These are phyloP conservation scores for Plasmodium adleri DNA, from an alignment of 169 alveolate species.

Conservation along the genomic window DNA sequence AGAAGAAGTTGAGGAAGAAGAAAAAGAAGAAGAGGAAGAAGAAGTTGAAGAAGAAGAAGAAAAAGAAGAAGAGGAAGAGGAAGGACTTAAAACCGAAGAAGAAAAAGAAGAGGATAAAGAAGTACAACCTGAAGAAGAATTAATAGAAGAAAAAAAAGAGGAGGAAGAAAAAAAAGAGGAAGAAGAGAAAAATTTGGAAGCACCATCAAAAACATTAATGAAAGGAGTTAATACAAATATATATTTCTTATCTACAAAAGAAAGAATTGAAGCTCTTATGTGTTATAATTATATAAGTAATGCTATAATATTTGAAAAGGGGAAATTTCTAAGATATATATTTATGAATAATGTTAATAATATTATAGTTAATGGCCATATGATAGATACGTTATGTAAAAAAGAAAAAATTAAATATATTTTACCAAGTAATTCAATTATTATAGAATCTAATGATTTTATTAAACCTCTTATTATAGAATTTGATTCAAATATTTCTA, in stretches of 20 bases:
- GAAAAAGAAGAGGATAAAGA: neutral
- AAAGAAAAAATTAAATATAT: constrained; percentile 43
- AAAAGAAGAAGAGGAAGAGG: neutral
- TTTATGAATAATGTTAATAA: constrained; percentile 42
- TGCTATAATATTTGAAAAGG: constrained; percentile 66
- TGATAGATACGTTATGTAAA: constrained; percentile 48
- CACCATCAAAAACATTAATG: constrained; percentile 66
- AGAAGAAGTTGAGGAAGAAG: neutral
- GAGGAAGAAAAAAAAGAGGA: constrained; percentile 5
- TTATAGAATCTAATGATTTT: constrained; percentile 63
- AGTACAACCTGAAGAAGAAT: neutral
- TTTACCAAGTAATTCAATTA: constrained; percentile 51
- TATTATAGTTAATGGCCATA: constrained; percentile 56
- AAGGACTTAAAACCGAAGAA: neutral
- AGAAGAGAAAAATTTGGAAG: constrained; percentile 21
- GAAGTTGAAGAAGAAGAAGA: neutral
- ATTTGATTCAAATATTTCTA: constrained; percentile 41
- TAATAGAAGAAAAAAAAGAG: neutral
- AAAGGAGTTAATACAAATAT: constrained; percentile 56
- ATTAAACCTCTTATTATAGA: constrained; percentile 55
- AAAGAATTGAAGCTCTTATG: constrained; percentile 39
- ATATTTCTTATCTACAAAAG: constrained; percentile 47
- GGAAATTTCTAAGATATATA: constrained; percentile 33
- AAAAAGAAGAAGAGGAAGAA: constrained; percentile 11
- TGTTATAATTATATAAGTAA: constrained; percentile 56